Base-by-base conservation (phyloP, 2,329 filamentous ascomycete genomes). In the Mariannaea elegans region DNA sequence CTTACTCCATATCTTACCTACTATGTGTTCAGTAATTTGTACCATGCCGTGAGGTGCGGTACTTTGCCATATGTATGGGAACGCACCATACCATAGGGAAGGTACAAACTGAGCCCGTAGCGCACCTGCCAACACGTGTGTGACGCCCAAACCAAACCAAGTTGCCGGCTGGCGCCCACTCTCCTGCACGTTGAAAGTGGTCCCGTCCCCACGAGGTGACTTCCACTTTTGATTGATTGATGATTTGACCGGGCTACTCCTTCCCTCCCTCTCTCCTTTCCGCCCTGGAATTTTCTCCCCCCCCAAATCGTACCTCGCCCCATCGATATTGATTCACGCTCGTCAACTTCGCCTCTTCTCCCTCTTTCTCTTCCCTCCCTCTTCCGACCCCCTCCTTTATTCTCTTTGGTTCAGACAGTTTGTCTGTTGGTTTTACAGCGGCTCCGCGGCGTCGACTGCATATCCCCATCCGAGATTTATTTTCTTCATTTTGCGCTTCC, bases 141-240 rank as follows among this genome's bases (percentile, higher is more conserved):
- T 53, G 50, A 62, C 57, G 39, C 49, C 59, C 54, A 54, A 63
- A 59, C 48, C 27, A 41, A 38, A 36, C 48, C 32, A 34, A 38
- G 56, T 52, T 65, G 58, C 50, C 62, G 41, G 56, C 67, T 59
- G 66, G 68, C 68, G 61, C 61, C 65, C 64, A 56, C 41, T 14
- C 24, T 23, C 48, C 59, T 62, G 59, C 52, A 52, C 41, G 50
- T 55, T 45, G 21, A 50, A 56, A 57, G 48, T 56, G 58, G 58
- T 52, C 53, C 58, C 53, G 55, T 65, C 66, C 65, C 65, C 58
- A 67, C 66, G 56, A 69, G 64, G 64, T 66, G 66, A 68, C 65
- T 69, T 68, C 61, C 65, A 57, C 53, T 61, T 27, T 57, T 69
- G 64, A 70, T 69, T 69, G 66, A 65, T 66, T 65, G 58, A 66